Percentiles rank a stretch among this genome's conserved stretches.
phyloP scores from a whole-genome alignment of 352 stramenopile genomes.

The Thalassiosira sp. region DNA sequence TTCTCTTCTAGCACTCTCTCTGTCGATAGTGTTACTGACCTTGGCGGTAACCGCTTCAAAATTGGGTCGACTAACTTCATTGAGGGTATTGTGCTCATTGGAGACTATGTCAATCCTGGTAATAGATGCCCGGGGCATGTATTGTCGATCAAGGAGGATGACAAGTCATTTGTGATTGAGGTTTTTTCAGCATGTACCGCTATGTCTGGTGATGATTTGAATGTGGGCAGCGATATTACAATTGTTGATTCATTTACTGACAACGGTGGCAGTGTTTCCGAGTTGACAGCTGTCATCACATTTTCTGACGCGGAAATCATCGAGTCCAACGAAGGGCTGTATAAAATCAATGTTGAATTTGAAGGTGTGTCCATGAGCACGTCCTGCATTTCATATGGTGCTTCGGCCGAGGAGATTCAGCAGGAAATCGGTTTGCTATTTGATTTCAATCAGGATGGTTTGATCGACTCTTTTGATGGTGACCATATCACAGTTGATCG shows the following conservation, averaged over 20 bases:
- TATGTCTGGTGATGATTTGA: slow-evolving; percentile 43
- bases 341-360: slow-evolving; percentile 73
- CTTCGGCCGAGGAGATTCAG: slow-evolving; percentile 84
- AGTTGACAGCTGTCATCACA: slow-evolving; percentile 51
- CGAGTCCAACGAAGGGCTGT: slow-evolving; percentile 67
- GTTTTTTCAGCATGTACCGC: slow-evolving; percentile 28
- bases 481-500: slow-evolving; percentile 76
- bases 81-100: slow-evolving; percentile 51
- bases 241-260: slow-evolving; percentile 55
- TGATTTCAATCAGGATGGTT: slow-evolving; percentile 78
- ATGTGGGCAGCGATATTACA: slow-evolving; percentile 38
- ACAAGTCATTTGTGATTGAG: slow-evolving; percentile 55
- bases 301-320: slow-evolving; percentile 54
- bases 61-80: slow-evolving; percentile 46
- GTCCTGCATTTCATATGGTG: slow-evolving; percentile 84
- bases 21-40: slow-evolving; percentile 35
- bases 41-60: slow-evolving; percentile 38
- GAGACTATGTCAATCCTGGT: slow-evolving; percentile 53
- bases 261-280: slow-evolving; percentile 49
- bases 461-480: slow-evolving; percentile 68
- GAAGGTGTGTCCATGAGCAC: slow-evolving; percentile 46
- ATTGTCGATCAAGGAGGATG: slow-evolving; percentile 46
- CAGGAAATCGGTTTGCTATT: slow-evolving; percentile 86
- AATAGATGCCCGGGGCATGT: slow-evolving; percentile 49
- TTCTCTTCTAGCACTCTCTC: slow-evolving; percentile 43